These are phyloP conservation scores for Myxozyma neotropica DNA, from an alignment of 805 yeast species.

Conservation along the genomic window DNA sequence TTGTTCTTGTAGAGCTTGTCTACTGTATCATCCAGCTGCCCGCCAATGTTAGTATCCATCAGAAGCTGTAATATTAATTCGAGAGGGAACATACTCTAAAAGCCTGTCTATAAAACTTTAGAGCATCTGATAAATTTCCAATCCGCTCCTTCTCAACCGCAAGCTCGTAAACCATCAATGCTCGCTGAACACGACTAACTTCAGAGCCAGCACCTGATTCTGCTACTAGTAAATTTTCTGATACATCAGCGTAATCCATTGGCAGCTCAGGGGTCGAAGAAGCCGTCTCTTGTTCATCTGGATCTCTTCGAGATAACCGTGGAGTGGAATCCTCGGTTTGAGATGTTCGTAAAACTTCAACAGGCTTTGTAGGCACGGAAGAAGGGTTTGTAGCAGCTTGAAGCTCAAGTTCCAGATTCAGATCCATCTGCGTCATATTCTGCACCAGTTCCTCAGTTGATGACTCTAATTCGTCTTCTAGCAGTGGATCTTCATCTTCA, in stretches of 20 bases:
- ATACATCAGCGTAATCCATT: not conserved
- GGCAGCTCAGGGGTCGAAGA: not conserved
- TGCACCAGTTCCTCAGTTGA: constrained; percentile 27
- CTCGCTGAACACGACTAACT: constrained; percentile 40
- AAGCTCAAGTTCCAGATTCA: constrained; percentile 26
- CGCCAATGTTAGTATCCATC: not conserved
- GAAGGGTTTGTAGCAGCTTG: constrained; percentile 23
- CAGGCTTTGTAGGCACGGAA: not conserved
- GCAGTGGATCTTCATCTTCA: not conserved
- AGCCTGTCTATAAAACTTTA: constrained; percentile 70
- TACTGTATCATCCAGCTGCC: constrained; percentile 50
- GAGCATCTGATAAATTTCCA: constrained; percentile 84
- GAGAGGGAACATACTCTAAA: constrained; percentile 49
- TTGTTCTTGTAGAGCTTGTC: constrained; percentile 66
- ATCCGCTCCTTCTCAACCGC: constrained; percentile 72
- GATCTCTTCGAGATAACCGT: not conserved
- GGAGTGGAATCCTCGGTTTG: not conserved
- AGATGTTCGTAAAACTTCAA: not conserved
- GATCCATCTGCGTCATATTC: constrained; percentile 13
- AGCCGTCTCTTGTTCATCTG: not conserved
- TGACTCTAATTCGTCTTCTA: constrained; percentile 10
- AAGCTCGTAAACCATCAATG: constrained; percentile 65
- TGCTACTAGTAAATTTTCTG: constrained; percentile 15
- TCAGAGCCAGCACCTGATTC: constrained; percentile 19
- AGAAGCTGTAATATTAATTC: too few relatives aligned